Base-by-base conservation (phyloP, 2,329 filamentous ascomycete genomes). In the Pseudogymnoascus sp. region DNA sequence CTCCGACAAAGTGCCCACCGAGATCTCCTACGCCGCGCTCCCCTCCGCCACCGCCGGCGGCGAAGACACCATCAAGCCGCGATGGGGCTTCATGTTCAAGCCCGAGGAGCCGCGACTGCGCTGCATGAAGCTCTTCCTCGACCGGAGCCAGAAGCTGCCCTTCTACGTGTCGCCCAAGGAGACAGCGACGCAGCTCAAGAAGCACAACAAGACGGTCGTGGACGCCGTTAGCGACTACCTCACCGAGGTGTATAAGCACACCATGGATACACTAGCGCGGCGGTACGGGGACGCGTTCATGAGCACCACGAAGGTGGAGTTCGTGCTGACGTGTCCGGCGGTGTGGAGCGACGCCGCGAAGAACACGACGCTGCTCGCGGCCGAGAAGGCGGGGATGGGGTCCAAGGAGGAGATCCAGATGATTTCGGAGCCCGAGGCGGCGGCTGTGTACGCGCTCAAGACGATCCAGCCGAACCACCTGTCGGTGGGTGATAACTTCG, bases 341-440 rank as follows among this genome's bases (percentile, higher is more conserved):
- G 89, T 93, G 7, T 95, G 90, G 90, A 90, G 86, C 23, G 90
- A 95, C 73, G 84, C 88, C 0, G 90, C 90, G n/a, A 93, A 93
- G 77, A 90, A 91, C 73, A 89, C 89, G 5, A 93, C 90, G 1
- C 76, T 92, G 60, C 84, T 89, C 71, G 90, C 90, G 5, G 90
- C 90, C 10, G 87, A 92, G 76, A 79, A 86, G 64, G 90, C 90
- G 0, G 90, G 90, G 3, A 91, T 93, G 87, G 90, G 89, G 4
- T 82, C 78, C 1, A 82, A 83, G 64, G 83, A 84, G 42, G 83
- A 88, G 63, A 84, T 93, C 66, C 87, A 90, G 76, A 87, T 93
- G 80, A 91, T 93, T 65, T 90, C 86, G 68, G 89, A 93, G 76
- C 89, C 88, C 0, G 89, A 93, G 76, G 89, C 89, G 1, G 89